Evolutionary conservation across 2,329 filamentous ascomycete genomes (phyloP), one percentile per base, ranked within the genome.

Genomic region (Pseudogymnoascus sp.): DNA sequence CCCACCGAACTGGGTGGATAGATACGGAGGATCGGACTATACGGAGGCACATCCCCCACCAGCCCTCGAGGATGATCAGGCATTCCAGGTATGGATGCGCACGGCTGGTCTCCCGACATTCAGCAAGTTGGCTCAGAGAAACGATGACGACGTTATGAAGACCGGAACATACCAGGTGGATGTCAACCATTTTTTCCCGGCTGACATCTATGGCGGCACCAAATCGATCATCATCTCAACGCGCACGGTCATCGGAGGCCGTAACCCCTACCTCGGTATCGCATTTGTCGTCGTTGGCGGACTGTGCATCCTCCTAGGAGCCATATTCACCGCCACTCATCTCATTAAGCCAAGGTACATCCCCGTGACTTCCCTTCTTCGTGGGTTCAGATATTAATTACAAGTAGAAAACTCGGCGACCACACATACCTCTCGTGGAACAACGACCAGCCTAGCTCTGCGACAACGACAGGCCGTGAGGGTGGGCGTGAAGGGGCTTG

Each of bases 371-470:
- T 39, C 58, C 14, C 11, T 21, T 58, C 16, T 29, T 49, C 16
- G 38, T 60, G 63, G 52, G 65, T 61, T 31, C 23, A 31, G 12
- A 59, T 61, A 66, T 7, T 29, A 62, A 43, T 10, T 62, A 60
- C 67, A 66, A 60, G 6, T 68, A 93, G 94, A 72, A 99, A 97
- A 89, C 84, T 99, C 43, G 94, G 94, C 65, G 94, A 99, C 74
- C 94, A 97, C 76, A 97, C 92, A 7, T 97, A 99, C 74, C 83
- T 99, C 59, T 94, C 91, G 23, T 99, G 94, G 94, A 97, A 97
- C 74, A 88, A 86, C 65, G 86, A 89, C 52, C 78, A 83, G 64
- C 79, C 83, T 6, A 80, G 78, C 64, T 81, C 83, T 52, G 83
- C 81, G 64, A 82, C 80, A 16, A 73, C 78, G 23, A 78, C 78